Evolutionary conservation across 805 yeast genomes (phyloP).

Genomic region (Jamesozyma gamospora): DNA sequence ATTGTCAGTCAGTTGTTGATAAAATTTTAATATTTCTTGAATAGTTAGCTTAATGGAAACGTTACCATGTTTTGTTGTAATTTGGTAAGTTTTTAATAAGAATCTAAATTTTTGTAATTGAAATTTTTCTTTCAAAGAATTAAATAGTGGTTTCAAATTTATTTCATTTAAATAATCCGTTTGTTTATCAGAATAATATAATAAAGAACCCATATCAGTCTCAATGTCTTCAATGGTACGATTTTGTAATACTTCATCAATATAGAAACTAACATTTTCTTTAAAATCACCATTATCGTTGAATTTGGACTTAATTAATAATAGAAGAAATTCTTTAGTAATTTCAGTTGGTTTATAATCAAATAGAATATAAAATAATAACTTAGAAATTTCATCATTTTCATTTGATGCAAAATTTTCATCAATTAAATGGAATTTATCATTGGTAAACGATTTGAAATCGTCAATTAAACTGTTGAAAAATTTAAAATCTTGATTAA

Average conservation of each 20-base stretch:
- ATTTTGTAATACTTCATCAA: not conserved
- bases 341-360: not conserved
- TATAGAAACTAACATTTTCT: constrained; percentile 18
- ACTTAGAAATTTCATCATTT: not conserved
- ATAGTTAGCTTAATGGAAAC: constrained; percentile 1
- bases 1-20: constrained; percentile 1
- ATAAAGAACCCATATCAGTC: not conserved
- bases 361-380: not conserved
- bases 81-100: constrained; percentile 14
- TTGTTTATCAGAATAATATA: not conserved
- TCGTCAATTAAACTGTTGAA: constrained; percentile 29
- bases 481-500: constrained; percentile 17
- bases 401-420: too few species aligned
- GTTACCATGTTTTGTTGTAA: not conserved
- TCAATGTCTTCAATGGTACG: not conserved
- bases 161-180: constrained; percentile 4
- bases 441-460: constrained; percentile 30
- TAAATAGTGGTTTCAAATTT: constrained; percentile 10
- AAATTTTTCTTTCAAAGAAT: constrained; percentile 10
- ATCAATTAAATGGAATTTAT: not conserved
- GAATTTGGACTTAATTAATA: not conserved
- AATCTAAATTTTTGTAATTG: constrained; percentile 22
- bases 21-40: constrained; percentile 2
- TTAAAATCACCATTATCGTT: constrained; percentile 16
- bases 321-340: not conserved